phyloP scores from a whole-genome alignment of 257 asterid genomes.

The Oldenlandia corymbosa region DNA sequence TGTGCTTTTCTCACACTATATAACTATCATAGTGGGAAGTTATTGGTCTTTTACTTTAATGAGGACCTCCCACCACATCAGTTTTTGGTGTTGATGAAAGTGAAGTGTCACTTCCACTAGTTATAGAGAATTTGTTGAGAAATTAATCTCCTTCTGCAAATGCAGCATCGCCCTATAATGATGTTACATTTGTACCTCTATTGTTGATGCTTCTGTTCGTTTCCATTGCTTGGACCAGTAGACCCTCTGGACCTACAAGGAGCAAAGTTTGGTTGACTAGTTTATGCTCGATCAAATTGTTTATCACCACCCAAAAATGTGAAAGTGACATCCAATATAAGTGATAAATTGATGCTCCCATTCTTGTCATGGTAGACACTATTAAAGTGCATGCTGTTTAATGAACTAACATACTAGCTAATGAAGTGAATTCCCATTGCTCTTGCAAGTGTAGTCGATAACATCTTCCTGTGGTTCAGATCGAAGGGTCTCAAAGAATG shows the following conservation, averaged over 20 bases:
- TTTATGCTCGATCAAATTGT: slow-evolving; percentile 7
- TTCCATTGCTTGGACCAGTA: slow-evolving; percentile 11
- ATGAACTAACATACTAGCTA: neutral
- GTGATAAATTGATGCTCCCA: slow-evolving; percentile 14
- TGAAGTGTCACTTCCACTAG: slow-evolving; percentile 12
- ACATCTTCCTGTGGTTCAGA: neutral
- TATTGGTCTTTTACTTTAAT: slow-evolving; percentile 9
- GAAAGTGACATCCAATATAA: slow-evolving; percentile 28
- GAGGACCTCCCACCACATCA: slow-evolving; percentile 9
- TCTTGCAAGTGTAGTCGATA: neutral
- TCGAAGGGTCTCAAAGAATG: slow-evolving; percentile 1
- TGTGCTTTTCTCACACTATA: no score
- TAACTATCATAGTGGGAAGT: neutral
- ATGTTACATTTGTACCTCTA: slow-evolving; percentile 13
- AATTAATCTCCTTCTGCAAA: neutral
- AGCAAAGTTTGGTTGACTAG: slow-evolving; percentile 18
- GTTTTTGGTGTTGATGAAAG: neutral
- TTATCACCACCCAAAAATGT: slow-evolving; percentile 18
- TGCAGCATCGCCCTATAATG: slow-evolving; percentile 17
- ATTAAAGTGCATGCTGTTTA: slow-evolving; percentile 15
- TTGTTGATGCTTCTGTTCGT: neutral
- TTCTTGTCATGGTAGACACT: slow-evolving; percentile 13
- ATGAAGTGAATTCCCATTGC: neutral
- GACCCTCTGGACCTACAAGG: slow-evolving; percentile 20
- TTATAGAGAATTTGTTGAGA: slow-evolving; percentile 11